Percentiles rank a stretch among this genome's conserved stretches.
phyloP scores from a whole-genome alignment of 2,329 filamentous ascomycete species.

The Diaporthe humulicola region DNA sequence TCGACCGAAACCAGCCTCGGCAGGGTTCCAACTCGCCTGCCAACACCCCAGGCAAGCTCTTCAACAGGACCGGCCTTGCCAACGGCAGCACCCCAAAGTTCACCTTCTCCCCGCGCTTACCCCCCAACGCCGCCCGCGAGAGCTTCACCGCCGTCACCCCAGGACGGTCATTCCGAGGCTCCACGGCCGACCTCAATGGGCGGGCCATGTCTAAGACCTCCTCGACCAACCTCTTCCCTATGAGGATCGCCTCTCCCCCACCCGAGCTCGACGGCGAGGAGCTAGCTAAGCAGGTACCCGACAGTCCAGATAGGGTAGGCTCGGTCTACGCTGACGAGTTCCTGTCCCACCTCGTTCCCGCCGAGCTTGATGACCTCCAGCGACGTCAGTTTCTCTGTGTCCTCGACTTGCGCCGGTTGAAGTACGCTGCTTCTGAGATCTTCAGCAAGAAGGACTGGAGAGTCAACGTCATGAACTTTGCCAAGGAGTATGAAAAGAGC shows the following conservation, averaged over 20 bases:
- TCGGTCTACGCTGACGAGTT: slow-evolving; percentile 73
- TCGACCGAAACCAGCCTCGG: slow-evolving; percentile 49
- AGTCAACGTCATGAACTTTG: slow-evolving; percentile 72
- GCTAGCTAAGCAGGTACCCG: slow-evolving; percentile 66
- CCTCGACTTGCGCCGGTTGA: slow-evolving; percentile 71
- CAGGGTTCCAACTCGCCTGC: slow-evolving; percentile 41
- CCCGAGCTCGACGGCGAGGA: slow-evolving; percentile 68
- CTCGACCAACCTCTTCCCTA: slow-evolving; percentile 66
- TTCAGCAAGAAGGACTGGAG: slow-evolving; percentile 74
- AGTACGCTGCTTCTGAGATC: slow-evolving; percentile 73
- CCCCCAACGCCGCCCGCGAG: slow-evolving; percentile 60
- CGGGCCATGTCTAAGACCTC: slow-evolving; percentile 64
- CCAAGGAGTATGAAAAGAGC: slow-evolving; percentile 75
- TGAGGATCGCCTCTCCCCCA: slow-evolving; percentile 71
- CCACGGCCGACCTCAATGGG: slow-evolving; percentile 60
- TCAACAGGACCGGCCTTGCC: slow-evolving; percentile 44
- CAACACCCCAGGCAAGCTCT: slow-evolving; percentile 50
- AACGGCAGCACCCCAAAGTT: slow-evolving; percentile 45
- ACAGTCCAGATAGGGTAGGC: slow-evolving; percentile 63
- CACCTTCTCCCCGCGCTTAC: slow-evolving; percentile 61
- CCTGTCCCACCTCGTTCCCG: slow-evolving; percentile 68
- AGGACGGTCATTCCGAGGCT: slow-evolving; percentile 58
- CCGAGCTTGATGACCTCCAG: slow-evolving; percentile 70
- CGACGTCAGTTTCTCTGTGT: slow-evolving; percentile 74
- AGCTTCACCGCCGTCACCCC: slow-evolving; percentile 62